These are phyloP conservation scores for Balamuthia mandrillaris DNA, from an alignment of 208 protist species.

Conservation along the genomic window DNA sequence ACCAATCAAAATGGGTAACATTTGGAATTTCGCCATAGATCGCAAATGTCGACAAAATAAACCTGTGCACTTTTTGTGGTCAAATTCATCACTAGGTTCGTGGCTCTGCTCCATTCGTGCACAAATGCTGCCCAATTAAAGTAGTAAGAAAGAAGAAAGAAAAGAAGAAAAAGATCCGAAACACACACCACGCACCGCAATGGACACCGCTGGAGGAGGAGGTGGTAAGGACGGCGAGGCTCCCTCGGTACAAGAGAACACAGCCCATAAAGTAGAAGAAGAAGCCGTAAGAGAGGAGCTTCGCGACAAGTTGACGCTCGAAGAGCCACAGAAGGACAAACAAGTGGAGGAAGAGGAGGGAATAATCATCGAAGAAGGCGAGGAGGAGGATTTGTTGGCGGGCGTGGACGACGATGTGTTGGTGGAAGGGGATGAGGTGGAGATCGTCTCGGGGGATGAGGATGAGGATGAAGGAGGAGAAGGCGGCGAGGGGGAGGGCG, in stretches of 20 bases:
- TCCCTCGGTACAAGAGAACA: too few relatives aligned
- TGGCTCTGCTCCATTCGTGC: not conserved
- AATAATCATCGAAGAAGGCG: not conserved
- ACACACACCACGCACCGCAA: not conserved
- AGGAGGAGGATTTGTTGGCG: too few relatives aligned
- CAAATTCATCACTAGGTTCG: too few relatives aligned
- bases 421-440: not conserved
- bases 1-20: not conserved
- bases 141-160: not conserved
- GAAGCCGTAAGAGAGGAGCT: slow-evolving; percentile 26
- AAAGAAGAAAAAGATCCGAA: not conserved
- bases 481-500: not conserved
- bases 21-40: not conserved
- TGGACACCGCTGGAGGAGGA: not conserved
- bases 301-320: slow-evolving; percentile 35
- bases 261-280: not conserved
- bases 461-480: not conserved
- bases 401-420: not conserved
- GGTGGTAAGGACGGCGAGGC: too few relatives aligned
- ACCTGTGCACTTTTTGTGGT: not conserved
- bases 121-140: not conserved
- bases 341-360: not conserved
- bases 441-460: not conserved
- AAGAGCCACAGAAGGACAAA: not conserved
- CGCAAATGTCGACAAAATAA: not conserved